phyloP scores from a whole-genome alignment of 73 alveolate genomes.

The Paramecium primaurelia region DNA sequence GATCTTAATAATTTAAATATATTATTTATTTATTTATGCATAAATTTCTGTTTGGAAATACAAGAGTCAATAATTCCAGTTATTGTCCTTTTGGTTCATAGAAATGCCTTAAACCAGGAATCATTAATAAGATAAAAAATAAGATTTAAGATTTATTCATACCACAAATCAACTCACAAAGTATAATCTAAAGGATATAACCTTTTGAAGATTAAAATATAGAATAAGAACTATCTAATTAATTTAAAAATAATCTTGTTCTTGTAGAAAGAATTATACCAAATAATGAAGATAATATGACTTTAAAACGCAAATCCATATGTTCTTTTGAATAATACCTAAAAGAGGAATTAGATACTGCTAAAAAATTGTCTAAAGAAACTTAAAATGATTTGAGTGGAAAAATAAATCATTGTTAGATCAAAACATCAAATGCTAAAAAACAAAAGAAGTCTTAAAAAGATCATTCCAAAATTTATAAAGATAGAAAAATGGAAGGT shows the following conservation, averaged over 20 bases:
- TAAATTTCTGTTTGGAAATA: neutral
- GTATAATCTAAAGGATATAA: neutral
- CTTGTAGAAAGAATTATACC: neutral
- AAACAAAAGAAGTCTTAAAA: neutral
- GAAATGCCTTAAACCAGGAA: neutral
- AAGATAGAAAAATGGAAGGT: slow-evolving; percentile 15
- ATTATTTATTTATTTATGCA: neutral
- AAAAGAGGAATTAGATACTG: neutral
- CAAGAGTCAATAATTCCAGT: neutral
- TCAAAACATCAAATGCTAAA: neutral
- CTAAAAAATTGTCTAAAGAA: neutral
- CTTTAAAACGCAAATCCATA: neutral
- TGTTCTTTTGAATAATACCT: neutral
- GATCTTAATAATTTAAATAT: neutral
- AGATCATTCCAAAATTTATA: neutral
- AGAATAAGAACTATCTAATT: neutral
- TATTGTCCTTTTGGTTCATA: neutral
- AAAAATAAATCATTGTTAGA: neutral
- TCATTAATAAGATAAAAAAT: neutral
- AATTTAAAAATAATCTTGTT: neutral
- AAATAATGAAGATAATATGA: neutral
- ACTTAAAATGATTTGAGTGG: neutral
- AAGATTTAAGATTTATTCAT: neutral
- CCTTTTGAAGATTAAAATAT: neutral
- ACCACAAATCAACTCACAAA: neutral